Evolutionary conservation across 1,139 yeast genomes (phyloP).

Genomic region (Yamadazyma friedrichii): DNA sequence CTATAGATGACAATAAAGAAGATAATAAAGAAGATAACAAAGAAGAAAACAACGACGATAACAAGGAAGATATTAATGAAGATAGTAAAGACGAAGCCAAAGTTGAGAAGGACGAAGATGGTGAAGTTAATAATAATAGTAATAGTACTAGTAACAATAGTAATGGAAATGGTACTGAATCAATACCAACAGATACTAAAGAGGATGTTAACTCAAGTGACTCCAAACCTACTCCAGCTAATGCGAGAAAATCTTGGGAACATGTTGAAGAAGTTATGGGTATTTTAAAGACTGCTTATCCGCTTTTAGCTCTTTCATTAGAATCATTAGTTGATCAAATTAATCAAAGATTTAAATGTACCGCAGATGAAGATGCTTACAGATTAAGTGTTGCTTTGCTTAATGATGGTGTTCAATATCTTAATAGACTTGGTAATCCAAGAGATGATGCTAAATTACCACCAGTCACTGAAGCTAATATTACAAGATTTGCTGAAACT

Average conservation of each 20-base stretch:
- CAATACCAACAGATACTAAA: conserved; percentile 2
- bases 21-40: conserved; percentile 3
- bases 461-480: conserved; percentile 86
- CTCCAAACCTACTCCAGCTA: conserved; percentile 16
- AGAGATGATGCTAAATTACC: conserved; percentile 88
- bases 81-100: conserved; percentile 2
- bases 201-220: not conserved
- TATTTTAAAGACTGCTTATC: conserved; percentile 92
- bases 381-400: conserved; percentile 87
- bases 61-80: conserved; percentile 1
- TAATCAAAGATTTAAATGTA: conserved; percentile 88
- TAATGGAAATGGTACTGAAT: conserved; percentile 4
- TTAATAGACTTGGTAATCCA: conserved; percentile 81
- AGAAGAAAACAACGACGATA: conserved; percentile 5
- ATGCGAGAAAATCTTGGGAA: conserved; percentile 78
- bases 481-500: conserved; percentile 88
- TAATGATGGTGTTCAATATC: conserved; percentile 89
- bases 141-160: conserved; percentile 7
- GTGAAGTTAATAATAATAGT: conserved; percentile 4
- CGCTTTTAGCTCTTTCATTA: conserved; percentile 84
- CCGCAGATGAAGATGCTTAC: conserved; percentile 95
- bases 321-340: conserved; percentile 96
- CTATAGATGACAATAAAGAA: conserved; percentile 5
- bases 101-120: conserved; percentile 2
- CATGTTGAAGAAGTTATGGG: conserved; percentile 95